Base-by-base conservation (phyloP, 345 rosid genomes). In the Populus alba region DNA sequence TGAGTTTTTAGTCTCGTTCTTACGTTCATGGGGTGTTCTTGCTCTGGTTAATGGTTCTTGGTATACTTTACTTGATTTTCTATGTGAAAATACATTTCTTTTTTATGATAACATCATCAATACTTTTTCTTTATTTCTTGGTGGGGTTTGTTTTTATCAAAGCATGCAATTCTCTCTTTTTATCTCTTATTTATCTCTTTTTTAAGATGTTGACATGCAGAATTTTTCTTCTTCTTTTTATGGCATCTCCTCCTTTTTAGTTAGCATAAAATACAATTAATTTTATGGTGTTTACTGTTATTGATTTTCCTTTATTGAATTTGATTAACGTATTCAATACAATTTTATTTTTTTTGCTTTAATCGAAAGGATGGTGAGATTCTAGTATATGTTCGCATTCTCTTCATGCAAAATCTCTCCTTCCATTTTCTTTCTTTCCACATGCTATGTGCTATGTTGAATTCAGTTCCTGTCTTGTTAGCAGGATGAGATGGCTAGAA, bases 401-500 rank as follows among this genome's bases (percentile, higher is more conserved):
- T n/a, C 63, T 59, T 23, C 73, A 45, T 70, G 73, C 22, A 70
- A 43, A n/a, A 68, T n/a, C 16, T 38, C 47, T 68, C 1, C 25
- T 7, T 18, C 3, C 16, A 31, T 31, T 31, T n/a, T 59, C 45
- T 73, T 29, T 61, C 16, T 57, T 73, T 35, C 17, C 35, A 11
- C 45, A 31, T 37, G 45, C 13, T 27, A n/a, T n/a, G 29, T 23
- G 17, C n/a, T 57, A 68, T 68, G 13, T 22, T 22, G 45, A 68
- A 12, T 38, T 16, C 51, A 3, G 13, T 68, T 22, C 18, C 27
- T 5, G 25, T 16, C 15, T 76, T 12, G 20, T 72, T 70, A 57
- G 12, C 80, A 77, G 80, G 66, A 47, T 29, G 43, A 16, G 61
- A 6, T 78, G 55, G 67, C 72, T 31, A 59, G 68, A 49, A 15